Conservation (phyloP, 257 asterid genomes). For the Solanum tacnaense region DNA sequence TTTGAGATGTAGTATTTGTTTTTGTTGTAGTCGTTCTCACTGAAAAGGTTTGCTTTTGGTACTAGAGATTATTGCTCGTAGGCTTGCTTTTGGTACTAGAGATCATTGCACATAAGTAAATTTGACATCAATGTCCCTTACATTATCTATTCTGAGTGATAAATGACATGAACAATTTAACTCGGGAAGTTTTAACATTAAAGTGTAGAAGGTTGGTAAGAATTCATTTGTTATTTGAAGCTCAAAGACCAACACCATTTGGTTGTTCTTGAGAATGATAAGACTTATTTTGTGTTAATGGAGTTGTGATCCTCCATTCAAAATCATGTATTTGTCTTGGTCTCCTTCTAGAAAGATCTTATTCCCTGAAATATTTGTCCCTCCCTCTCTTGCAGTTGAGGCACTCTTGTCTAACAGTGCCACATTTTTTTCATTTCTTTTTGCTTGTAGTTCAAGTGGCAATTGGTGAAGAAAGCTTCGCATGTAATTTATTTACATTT, state of each 20-base stretch:
- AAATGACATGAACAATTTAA: background rate
- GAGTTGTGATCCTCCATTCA: background rate
- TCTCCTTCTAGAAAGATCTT: background rate
- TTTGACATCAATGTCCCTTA: background rate
- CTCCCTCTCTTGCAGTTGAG: background rate
- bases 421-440: background rate
- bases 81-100: background rate
- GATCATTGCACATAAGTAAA: background rate
- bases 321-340: background rate
- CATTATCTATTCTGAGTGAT: background rate
- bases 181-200: background rate
- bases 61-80: background rate
- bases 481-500: slow-evolving; percentile 75
- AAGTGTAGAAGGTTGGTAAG: background rate
- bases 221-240: background rate
- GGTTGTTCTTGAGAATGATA: background rate
- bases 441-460: slow-evolving; percentile 76
- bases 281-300: background rate
- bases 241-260: background rate
- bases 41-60: background rate
- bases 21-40: background rate
- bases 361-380: background rate
- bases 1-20: background rate
- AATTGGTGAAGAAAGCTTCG: slow-evolving; percentile 77
- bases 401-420: background rate